phyloP scores from a whole-genome alignment of 2,329 filamentous ascomycete genomes.

The Pseudocercospora crystallina region DNA sequence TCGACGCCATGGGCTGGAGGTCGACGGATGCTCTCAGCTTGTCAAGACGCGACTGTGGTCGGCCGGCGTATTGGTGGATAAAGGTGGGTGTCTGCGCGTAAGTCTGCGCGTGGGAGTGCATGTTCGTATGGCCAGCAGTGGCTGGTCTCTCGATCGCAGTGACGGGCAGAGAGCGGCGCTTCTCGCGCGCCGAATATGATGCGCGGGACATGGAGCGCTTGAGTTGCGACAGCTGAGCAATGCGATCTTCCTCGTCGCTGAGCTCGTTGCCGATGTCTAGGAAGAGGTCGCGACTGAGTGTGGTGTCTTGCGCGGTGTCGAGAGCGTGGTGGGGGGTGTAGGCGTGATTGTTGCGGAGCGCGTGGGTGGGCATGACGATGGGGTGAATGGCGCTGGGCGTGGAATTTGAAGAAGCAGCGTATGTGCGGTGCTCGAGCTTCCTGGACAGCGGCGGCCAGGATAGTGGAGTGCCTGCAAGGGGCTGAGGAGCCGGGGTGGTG shows the following conservation, averaged over 20 bases:
- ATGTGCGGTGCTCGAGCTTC: no score
- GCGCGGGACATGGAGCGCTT: slow-evolving; percentile 10
- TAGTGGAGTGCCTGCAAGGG: slow-evolving; percentile 1
- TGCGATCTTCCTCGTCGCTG: slow-evolving; percentile 46
- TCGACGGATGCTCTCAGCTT: slow-evolving; percentile 19
- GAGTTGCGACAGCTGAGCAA: background rate
- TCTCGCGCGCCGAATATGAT: slow-evolving; percentile 7
- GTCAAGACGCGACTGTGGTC: slow-evolving; percentile 25
- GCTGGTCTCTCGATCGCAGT: background rate
- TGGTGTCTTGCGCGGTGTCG: slow-evolving; percentile 1
- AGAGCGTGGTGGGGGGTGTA: background rate
- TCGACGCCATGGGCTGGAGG: slow-evolving; percentile 18
- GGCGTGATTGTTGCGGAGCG: background rate
- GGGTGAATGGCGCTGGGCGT: background rate
- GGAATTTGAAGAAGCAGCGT: no score
- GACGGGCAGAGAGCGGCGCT: slow-evolving; percentile 17
- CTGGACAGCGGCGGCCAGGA: slow-evolving; percentile 1
- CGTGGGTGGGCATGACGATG: background rate
- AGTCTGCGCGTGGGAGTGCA: background rate
- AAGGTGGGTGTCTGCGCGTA: no score
- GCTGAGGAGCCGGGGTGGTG: background rate
- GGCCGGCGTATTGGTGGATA: background rate
- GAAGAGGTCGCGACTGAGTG: slow-evolving; percentile 27
- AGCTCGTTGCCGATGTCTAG: slow-evolving; percentile 30
- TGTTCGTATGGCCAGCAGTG: slow-evolving; percentile 5